phyloP scores from a whole-genome alignment of 345 rosid species.

The Eucalyptus paniculata region DNA sequence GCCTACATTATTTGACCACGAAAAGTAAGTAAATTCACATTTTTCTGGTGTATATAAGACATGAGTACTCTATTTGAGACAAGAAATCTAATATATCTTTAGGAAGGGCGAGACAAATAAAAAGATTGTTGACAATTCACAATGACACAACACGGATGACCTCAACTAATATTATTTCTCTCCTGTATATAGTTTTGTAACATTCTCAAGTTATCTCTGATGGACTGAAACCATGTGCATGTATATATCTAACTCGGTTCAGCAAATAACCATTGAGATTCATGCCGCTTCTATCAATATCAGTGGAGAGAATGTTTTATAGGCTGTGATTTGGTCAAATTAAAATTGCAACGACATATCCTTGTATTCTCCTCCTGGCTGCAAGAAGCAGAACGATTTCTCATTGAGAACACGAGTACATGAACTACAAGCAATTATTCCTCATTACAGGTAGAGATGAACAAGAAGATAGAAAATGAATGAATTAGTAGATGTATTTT shows the following conservation, averaged over 20 bases:
- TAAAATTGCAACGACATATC: background rate
- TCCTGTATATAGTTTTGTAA: background rate
- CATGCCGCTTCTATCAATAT: background rate
- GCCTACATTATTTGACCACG: background rate
- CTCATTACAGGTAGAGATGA: background rate
- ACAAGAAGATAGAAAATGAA: background rate
- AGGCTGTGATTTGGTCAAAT: background rate
- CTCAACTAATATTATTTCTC: background rate
- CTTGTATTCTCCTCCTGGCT: background rate
- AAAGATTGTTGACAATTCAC: background rate
- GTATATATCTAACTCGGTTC: background rate
- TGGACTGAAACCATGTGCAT: background rate
- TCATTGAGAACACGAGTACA: background rate
- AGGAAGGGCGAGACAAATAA: background rate
- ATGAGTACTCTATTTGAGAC: background rate
- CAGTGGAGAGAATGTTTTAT: background rate
- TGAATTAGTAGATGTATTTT: background rate
- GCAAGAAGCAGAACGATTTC: background rate
- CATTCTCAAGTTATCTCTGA: background rate
- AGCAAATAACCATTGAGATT: background rate
- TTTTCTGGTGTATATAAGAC: background rate
- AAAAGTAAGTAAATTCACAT: background rate
- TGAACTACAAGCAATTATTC: background rate
- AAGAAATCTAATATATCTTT: background rate
- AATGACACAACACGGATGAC: background rate